These are phyloP conservation scores for Podila minutissima DNA, from an alignment of 192 early-diverging fungal genomes.

Conservation along the genomic window DNA sequence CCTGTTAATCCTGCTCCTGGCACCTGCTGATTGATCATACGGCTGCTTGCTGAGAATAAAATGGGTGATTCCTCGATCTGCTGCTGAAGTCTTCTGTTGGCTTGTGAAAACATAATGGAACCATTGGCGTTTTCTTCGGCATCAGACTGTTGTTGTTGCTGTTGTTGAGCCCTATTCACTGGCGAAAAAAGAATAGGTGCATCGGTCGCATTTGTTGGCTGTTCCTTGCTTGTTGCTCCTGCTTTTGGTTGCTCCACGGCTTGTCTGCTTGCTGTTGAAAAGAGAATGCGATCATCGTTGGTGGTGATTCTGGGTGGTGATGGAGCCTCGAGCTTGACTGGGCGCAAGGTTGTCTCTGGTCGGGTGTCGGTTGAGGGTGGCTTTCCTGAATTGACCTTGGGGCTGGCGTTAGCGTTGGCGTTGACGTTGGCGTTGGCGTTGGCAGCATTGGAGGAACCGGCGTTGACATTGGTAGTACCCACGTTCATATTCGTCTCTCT, in stretches of 20 bases:
- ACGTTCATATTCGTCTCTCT: background rate
- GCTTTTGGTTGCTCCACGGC: constrained; percentile 20
- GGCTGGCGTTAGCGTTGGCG: background rate
- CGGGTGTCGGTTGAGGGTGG: background rate
- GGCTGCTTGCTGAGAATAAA: constrained; percentile 28
- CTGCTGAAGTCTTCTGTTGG: constrained; percentile 14
- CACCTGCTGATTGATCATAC: constrained; percentile 2
- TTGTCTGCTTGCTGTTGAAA: constrained; percentile 24
- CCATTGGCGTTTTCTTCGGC: background rate
- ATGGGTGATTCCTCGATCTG: constrained; percentile 24
- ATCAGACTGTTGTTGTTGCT: background rate
- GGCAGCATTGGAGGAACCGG: background rate
- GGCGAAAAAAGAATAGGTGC: background rate
- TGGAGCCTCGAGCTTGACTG: background rate
- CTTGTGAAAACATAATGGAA: constrained; percentile 33
- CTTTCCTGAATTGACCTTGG: background rate
- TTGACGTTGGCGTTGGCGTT: background rate
- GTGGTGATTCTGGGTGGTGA: background rate
- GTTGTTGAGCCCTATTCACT: background rate
- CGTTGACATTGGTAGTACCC: background rate
- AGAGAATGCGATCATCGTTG: constrained; percentile 24
- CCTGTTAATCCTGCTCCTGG: background rate
- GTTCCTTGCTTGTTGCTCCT: background rate
- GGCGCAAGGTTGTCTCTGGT: background rate
- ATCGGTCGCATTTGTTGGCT: background rate